Percentiles rank a stretch among this genome's conserved stretches.
These are phyloP conservation scores for Amauroascus verrucosus DNA, from an alignment of 2,329 filamentous ascomycete genomes.

Conservation along the genomic window DNA sequence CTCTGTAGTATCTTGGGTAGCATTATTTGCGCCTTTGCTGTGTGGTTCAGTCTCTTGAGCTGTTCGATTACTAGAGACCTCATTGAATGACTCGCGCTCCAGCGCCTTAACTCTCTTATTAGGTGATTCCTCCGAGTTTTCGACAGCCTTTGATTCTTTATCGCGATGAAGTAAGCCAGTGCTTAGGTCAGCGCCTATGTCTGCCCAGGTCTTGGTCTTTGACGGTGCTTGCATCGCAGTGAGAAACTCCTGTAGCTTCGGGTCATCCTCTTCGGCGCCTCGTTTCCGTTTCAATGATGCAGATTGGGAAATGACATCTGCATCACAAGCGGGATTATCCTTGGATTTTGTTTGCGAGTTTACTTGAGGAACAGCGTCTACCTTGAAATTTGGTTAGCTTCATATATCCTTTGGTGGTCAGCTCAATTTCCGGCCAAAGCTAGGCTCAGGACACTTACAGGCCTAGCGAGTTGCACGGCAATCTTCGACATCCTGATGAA, in stretches of 20 bases:
- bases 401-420: constrained; percentile 26
- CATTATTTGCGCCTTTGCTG: background rate
- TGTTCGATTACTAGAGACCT: background rate
- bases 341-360: constrained; percentile 19
- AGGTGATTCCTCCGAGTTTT: background rate
- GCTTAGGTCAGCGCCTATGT: constrained; percentile 37
- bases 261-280: constrained; percentile 53
- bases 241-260: constrained; percentile 77
- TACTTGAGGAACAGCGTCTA: constrained; percentile 29
- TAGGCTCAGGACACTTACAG: constrained; percentile 47
- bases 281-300: constrained; percentile 34
- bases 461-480: constrained; percentile 73
- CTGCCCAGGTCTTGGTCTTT: constrained; percentile 54
- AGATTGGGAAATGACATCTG: constrained; percentile 18
- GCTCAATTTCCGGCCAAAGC: background rate
- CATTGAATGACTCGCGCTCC: constrained; percentile 37
- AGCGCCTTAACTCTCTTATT: constrained; percentile 5
- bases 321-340: constrained; percentile 14
- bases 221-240: constrained; percentile 65
- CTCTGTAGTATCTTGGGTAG: constrained; percentile 14
- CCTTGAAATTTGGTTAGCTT: constrained; percentile 35
- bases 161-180: constrained; percentile 14
- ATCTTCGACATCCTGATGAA: constrained; percentile 96
- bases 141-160: background rate
- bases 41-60: background rate